Conservation (phyloP, 495 filamentous ascomycete genomes). For the Neurospora pannonica region DNA sequence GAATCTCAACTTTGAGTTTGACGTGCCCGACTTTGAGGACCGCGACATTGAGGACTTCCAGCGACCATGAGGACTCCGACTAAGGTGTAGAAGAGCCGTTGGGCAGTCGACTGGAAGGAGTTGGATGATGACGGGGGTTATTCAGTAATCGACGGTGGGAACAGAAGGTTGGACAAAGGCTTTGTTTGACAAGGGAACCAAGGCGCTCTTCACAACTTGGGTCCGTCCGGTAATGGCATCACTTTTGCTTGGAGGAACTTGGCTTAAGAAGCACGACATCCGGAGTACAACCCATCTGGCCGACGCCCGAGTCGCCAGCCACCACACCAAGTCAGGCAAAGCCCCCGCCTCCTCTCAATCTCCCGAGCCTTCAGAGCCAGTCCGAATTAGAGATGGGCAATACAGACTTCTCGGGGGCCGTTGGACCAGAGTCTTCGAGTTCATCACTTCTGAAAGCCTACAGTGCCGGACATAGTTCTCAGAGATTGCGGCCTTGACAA, state of each 20-base stretch:
- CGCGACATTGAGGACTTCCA: neutral
- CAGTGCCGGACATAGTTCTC: neutral
- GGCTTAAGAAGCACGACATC: neutral
- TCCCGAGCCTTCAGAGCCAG: neutral
- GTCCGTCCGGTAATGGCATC: neutral
- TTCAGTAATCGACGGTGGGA: neutral
- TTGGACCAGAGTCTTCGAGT: neutral
- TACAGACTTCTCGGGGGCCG: neutral
- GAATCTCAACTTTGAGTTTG: neutral
- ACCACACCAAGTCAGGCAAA: neutral
- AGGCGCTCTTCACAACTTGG: neutral
- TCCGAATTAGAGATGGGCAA: neutral
- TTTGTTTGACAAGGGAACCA: neutral
- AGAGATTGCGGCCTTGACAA: neutral
- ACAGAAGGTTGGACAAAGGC: neutral
- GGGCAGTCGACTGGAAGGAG: neutral
- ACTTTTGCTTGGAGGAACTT: neutral
- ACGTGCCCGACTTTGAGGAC: neutral
- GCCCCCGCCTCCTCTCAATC: neutral
- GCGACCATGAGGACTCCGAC: neutral
- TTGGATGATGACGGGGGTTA: neutral
- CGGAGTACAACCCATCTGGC: neutral
- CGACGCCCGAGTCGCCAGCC: neutral
- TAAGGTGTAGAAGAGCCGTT: neutral
- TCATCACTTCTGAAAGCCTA: neutral